Conservation (phyloP, 1,284 basidiomycete genomes). For the Austroboletus novae-zelandiae region DNA sequence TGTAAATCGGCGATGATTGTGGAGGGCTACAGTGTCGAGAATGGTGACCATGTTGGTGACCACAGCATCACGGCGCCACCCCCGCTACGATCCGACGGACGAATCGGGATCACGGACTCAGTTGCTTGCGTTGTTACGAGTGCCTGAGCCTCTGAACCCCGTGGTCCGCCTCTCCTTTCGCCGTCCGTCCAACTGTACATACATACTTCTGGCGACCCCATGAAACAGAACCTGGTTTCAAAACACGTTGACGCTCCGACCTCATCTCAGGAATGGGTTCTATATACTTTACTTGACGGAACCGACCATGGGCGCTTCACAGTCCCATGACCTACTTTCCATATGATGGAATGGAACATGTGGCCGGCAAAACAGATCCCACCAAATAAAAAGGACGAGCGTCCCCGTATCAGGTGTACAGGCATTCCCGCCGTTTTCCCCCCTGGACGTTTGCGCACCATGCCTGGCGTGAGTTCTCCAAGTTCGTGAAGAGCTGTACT, state of each 20-base stretch:
- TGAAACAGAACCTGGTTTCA: background rate
- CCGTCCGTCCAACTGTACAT: no score
- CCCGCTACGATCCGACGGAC: no score
- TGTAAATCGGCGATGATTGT: background rate
- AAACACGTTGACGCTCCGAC: no score
- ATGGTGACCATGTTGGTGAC: no score
- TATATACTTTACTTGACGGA: background rate
- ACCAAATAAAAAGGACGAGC: conserved; percentile 9
- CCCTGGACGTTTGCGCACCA: conserved; percentile 4
- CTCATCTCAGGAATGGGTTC: no score
- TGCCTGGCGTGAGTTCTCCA: conserved; percentile 24
- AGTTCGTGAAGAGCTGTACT: background rate
- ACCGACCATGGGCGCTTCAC: background rate
- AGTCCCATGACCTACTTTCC: conserved; percentile 1
- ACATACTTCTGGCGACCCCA: background rate
- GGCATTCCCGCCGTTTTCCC: background rate
- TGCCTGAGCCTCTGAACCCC: background rate
- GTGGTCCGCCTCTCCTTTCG: no score
- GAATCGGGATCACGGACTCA: background rate
- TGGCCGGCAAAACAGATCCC: conserved; percentile 1
- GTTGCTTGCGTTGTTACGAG: background rate
- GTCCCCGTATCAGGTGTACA: background rate
- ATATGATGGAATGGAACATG: background rate
- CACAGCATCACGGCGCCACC: no score
- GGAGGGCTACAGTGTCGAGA: no score